A percentile compares a stretch with the other conserved stretches of the same genome.
Evolutionary conservation across 208 protist genomes (phyloP).

Genomic region (Wallacemonas sp.): DNA sequence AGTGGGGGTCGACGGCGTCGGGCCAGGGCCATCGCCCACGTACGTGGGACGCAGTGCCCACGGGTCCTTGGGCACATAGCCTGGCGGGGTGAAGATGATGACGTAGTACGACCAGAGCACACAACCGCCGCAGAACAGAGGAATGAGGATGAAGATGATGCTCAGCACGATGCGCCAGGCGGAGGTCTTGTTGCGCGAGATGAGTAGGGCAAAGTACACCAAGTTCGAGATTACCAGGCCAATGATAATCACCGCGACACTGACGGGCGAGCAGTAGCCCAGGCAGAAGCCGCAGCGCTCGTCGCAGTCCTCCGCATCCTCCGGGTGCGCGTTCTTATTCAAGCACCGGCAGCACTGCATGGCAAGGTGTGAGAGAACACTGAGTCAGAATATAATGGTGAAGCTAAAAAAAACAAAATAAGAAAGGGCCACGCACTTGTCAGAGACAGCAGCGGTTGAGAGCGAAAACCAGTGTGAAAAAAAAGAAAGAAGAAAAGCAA

Average conservation of each 20-base stretch:
- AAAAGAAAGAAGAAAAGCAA: too few relatives aligned
- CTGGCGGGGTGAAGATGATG: constrained; percentile 52
- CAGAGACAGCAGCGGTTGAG: too few relatives aligned
- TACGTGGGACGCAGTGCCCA: constrained; percentile 57
- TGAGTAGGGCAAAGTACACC: constrained; percentile 40
- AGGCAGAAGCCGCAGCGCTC: constrained; percentile 45
- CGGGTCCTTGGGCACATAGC: constrained; percentile 47
- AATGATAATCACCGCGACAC: constrained; percentile 45
- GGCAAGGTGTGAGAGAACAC: too few relatives aligned
- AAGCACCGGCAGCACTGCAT: constrained; percentile 15
- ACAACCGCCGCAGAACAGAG: constrained; percentile 10
- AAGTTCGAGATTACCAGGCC: constrained; percentile 26
- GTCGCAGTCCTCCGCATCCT: constrained; percentile 21
- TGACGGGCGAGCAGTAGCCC: constrained; percentile 44
- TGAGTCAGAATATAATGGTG: too few relatives aligned
- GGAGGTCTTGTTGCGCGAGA: constrained; percentile 25
- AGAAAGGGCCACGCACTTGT: too few relatives aligned
- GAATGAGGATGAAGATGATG: constrained; percentile 43
- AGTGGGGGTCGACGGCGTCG: not conserved
- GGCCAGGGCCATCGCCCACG: not conserved
- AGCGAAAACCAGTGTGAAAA: too few relatives aligned
- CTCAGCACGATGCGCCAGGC: constrained; percentile 48
- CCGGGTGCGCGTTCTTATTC: constrained; percentile 41
- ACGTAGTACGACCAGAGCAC: constrained; percentile 47
- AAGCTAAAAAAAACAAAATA: too few relatives aligned